Base-by-base conservation (phyloP, 352 stramenopile genomes). In the Poterioochromonas sp. region DNA sequence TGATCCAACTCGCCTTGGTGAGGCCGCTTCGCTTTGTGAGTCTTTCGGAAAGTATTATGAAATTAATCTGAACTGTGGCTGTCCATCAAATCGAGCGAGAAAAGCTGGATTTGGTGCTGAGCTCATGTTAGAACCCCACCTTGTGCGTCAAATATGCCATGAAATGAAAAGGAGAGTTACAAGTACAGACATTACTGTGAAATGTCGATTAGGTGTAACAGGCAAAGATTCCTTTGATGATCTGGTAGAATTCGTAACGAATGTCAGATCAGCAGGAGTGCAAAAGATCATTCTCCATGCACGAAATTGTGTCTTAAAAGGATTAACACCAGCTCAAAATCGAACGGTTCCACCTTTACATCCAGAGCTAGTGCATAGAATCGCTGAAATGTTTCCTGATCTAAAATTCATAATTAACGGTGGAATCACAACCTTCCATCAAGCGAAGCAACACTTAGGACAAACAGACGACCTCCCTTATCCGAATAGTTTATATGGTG, bases 401-500 rank as follows among this genome's bases (percentile, higher is more conserved):
- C 62, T 76, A 43, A 40, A 43, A 0, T 76, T 76, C 32, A 64
- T 47, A 3, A 32, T 76, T 3, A 76, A 76, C 40, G 69, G 69
- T 20, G 69, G 69, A 3, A 47, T 76, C 26, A 22, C 0, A 3
- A 39, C 43, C 20, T 47, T 76, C n/a, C 5, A 62, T 47, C 5
- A 76, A 47, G 69, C 47, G 12, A 11, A 43, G 8, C 35, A 18
- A n/a, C 69, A 76, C 34, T 18, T 53, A 49, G 12, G 8, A 18
- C 1, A 2, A 8, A 20, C 49, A 40, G 40, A 58, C 34, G 37
- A 74, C 18, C 20, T 32, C 1, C 41, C 22, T 20, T 76, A 3
- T 26, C 1, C n/a, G 18, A 18, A 5, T 26, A 84, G 89, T 47
- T 76, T 95, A 5, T 86, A 93, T 73, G 90, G 90, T 20, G 87